These are phyloP conservation scores for Castanopsis chinensis DNA, from an alignment of 306 rosid genomes.

Conservation along the genomic window DNA sequence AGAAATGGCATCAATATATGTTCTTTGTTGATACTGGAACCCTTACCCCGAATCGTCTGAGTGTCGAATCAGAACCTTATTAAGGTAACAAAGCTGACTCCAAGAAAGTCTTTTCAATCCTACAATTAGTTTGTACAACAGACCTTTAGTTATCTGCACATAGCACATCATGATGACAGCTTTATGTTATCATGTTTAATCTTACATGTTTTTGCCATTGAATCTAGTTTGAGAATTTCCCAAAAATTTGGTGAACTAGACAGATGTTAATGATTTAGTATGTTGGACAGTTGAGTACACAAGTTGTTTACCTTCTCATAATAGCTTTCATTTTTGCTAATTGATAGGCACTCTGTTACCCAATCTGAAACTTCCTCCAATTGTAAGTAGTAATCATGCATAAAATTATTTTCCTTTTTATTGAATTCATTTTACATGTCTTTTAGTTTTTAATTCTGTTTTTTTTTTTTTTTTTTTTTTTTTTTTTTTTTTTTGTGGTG, in stretches of 20 bases:
- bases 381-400: not conserved
- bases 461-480: too few relatives aligned
- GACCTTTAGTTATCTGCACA: not conserved
- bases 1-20: constrained; percentile 96
- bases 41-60: constrained; percentile 76
- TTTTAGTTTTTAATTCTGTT: too few relatives aligned
- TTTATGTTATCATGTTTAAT: not conserved
- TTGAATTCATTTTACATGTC: too few relatives aligned
- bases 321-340: not conserved
- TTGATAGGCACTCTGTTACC: not conserved
- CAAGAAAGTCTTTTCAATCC: not conserved
- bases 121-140: not conserved
- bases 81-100: constrained; percentile 45
- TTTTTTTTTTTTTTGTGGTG: too few relatives aligned
- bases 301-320: not conserved
- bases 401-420: too few relatives aligned
- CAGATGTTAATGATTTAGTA: not conserved
- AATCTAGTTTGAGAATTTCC: not conserved
- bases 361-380: not conserved
- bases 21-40: constrained; percentile 87
- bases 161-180: not conserved
- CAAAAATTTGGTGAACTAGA: constrained; percentile 1
- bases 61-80: constrained; percentile 68
- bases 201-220: not conserved
- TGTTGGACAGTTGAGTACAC: not conserved